Base-by-base conservation (phyloP, 2,329 filamentous ascomycete species). In the Akanthomyces uredinophilus region DNA sequence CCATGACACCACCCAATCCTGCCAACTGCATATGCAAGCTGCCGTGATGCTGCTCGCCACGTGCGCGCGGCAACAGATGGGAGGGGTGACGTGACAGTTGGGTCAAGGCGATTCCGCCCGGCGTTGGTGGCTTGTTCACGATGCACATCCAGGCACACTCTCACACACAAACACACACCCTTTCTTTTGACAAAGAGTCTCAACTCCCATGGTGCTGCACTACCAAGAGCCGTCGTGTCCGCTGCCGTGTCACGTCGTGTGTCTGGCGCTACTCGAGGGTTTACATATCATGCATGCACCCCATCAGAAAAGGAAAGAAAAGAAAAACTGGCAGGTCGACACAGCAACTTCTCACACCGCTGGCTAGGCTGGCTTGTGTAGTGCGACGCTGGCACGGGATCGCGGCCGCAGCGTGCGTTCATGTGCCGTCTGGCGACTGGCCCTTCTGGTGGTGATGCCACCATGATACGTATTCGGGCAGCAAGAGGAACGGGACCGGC, bases 371-470 rank as follows among this genome's bases (percentile, higher is more conserved):
- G 32, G 32, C 1, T n/a, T 7, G 55, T 44, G 54, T 37, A 24
- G 41, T 58, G 44, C 55, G 55, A 50, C 55, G 20, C 55, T 39
- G 55, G 55, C 55, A 58, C 55, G 44, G 35, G 55, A 49, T 57
- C 43, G 43, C 43, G 27, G 52, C 52, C 22, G 39, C 27, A 24
- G n/a, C 37, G 29, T 20, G n/a, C 37, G 29, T 20, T 8, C 22
- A 47, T 58, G 55, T 49, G 55, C 43, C 43, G 43, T 47, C 43
- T n/a, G 10, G 39, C 41, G 24, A 37, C n/a, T 7, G 20, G 11
- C 44, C 7, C n/a, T n/a, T 10, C 44, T 13, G 44, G 44, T 47
- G 44, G 22, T 47, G 44, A 29, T 29, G 27, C 27, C 20, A 24
- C 44, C 44, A 6, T 47, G 44, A 8, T 35, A 35, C n/a, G n/a